A percentile compares a stretch with the other conserved stretches of the same genome.
Conservation (phyloP, 225 moss, liverwort and hornwort genomes). For the Antitrichia curtipendula region DNA sequence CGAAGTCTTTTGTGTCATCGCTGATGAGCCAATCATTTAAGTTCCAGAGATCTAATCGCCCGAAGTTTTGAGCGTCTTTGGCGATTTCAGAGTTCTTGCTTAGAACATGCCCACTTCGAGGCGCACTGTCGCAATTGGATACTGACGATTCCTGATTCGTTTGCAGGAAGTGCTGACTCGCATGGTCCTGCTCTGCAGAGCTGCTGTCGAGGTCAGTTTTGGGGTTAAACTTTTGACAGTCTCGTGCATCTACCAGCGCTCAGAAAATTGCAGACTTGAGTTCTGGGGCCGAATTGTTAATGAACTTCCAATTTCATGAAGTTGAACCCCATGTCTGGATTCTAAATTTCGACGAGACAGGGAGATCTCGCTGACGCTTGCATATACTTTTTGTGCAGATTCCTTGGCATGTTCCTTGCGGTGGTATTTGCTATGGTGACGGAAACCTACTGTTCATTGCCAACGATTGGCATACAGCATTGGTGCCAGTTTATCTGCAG, state of each 20-base stretch:
- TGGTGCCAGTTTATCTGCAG: conserved; percentile 78
- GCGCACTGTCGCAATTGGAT: neutral
- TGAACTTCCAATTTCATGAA: neutral
- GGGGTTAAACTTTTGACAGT: neutral
- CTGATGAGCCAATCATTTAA: neutral
- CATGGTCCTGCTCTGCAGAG: conserved; percentile 76
- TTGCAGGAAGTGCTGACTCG: conserved; percentile 65
- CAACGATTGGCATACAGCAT: conserved; percentile 83
- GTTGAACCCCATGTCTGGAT: neutral
- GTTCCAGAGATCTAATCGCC: neutral
- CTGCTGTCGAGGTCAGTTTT: conserved; percentile 69
- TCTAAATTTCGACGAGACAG: neutral
- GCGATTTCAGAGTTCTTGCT: neutral
- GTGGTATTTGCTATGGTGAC: conserved; percentile 73
- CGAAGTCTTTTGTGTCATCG: neutral
- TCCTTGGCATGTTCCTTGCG: conserved; percentile 87
- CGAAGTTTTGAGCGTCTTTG: neutral
- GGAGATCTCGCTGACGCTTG: neutral
- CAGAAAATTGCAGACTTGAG: neutral
- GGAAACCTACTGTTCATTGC: conserved; percentile 79
- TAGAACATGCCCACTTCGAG: neutral
- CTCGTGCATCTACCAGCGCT: neutral
- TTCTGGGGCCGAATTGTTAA: neutral
- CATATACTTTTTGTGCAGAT: conserved; percentile 26
- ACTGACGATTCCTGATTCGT: neutral